Evolutionary conservation across 257 asterid genomes (phyloP).

Genomic region (Plantago ovata): DNA sequence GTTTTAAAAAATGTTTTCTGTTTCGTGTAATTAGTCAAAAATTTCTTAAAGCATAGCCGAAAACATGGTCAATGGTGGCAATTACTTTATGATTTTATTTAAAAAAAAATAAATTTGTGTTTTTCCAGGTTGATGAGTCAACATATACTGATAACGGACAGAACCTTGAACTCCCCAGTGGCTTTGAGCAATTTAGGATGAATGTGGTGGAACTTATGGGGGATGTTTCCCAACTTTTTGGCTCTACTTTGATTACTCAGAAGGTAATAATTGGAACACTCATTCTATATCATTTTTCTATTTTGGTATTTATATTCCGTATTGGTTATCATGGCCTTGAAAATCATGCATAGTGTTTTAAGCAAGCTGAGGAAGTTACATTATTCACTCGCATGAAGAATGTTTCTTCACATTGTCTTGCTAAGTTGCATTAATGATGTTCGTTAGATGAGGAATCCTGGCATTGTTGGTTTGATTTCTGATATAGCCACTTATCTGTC

Average conservation of each 20-base stretch:
- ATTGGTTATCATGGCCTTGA: slow-evolving; percentile 4
- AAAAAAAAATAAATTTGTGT: slow-evolving; percentile 12
- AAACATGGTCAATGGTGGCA: slow-evolving; percentile 9
- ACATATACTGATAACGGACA: slow-evolving; percentile 47
- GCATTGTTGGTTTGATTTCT: too few relatives aligned
- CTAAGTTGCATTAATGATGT: too few relatives aligned
- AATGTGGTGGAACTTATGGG: slow-evolving; percentile 73
- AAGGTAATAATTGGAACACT: slow-evolving; percentile 46
- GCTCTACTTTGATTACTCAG: slow-evolving; percentile 53
- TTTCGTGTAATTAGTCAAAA: slow-evolving; percentile 1
- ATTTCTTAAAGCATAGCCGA: slow-evolving; percentile 2
- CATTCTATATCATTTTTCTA: slow-evolving; percentile 11
- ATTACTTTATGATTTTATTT: slow-evolving; percentile 12
- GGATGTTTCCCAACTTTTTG: slow-evolving; percentile 72
- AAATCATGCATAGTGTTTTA: too few relatives aligned
- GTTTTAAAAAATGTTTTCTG: background rate
- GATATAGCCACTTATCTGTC: too few relatives aligned
- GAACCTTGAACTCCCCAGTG: slow-evolving; percentile 62
- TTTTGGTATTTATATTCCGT: slow-evolving; percentile 11
- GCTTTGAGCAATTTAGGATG: slow-evolving; percentile 78
- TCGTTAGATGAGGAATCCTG: too few relatives aligned
- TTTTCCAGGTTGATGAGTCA: slow-evolving; percentile 65
- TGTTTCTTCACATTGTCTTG: too few relatives aligned
- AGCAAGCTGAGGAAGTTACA: too few relatives aligned
- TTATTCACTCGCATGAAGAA: too few relatives aligned